Base-by-base conservation (phyloP, 169 alveolate species). In the Plasmodium gaboni region DNA sequence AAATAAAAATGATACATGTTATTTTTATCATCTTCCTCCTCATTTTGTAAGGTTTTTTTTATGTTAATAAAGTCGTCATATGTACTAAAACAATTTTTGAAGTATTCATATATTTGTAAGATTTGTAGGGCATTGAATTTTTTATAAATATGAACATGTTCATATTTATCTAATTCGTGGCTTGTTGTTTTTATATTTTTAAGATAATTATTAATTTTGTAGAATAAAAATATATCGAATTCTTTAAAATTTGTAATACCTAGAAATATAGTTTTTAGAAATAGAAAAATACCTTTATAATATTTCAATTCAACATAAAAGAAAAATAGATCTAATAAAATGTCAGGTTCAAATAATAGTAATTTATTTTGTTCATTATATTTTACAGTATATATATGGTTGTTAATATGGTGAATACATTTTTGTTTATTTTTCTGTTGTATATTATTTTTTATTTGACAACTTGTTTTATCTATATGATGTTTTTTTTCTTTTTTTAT, bases 121-220 rank as follows among this genome's bases (percentile, higher is more conserved):
- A 78, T 9, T 32, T 78, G 26, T 55, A 78, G n/a, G 8, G 89
- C 89, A 78, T 78, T 78, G 2, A 65, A 57, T 69, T 69, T 78
- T 32, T 64, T 57, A 46, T 38, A 78, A 38, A 78, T 42, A 42
- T 26, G 57, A 12, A 26, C 24, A 5, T 42, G 64, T n/a, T 65
- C 24, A 24, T 64, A 50, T 24, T 65, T 26, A 22, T 70, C 48
- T 32, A 63, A 57, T n/a, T 50, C 48, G 1, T n/a, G 7, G n/a
- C 17, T 51, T 24, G 3, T 42, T 12, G 8, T 57, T 12, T n/a
- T 53, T 24, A 6, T 15, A 26, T 65, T 17, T 19, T 5, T 15
- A 65, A 2, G 15, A 46, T 63, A 69, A 65, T 78, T 78, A 10
- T 63, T 67, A 65, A 64, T 28, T 50, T 50, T 65, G 70, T 67